phyloP scores from a whole-genome alignment of 2,329 filamentous ascomycete species.

The Fusarium sp. region DNA sequence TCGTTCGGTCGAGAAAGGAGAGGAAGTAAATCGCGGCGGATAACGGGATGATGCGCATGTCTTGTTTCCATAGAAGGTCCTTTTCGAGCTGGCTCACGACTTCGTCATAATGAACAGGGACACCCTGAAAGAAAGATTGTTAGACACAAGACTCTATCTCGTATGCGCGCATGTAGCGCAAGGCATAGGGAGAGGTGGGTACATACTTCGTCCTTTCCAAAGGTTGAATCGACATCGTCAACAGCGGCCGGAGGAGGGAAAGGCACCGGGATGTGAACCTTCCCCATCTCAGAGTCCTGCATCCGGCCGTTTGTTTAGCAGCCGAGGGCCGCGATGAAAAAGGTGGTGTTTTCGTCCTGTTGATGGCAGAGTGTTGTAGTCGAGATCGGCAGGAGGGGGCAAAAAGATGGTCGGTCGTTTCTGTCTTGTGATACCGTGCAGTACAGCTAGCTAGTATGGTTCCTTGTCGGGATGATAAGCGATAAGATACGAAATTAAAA shows the following conservation, averaged over 20 bases:
- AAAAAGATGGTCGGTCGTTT: constrained; percentile 5
- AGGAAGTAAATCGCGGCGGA: constrained; percentile 73
- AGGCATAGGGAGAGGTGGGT: neutral
- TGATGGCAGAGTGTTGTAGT: neutral
- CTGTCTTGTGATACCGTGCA: constrained; percentile 11
- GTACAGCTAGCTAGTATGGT: neutral
- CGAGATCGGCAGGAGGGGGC: constrained; percentile 24
- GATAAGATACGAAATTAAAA: constrained; percentile 14
- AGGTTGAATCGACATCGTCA: constrained; percentile 45
- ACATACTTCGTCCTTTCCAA: constrained; percentile 42
- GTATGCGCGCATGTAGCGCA: constrained; percentile 5
- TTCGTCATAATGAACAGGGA: constrained; percentile 33
- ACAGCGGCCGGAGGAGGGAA: constrained; percentile 44
- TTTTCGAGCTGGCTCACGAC: constrained; percentile 49
- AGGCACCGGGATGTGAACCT: constrained; percentile 37
- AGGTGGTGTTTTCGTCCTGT: constrained; percentile 4
- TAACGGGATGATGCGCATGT: constrained; percentile 71
- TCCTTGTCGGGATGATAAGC: neutral
- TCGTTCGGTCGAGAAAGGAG: constrained; percentile 74
- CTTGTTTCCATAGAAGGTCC: constrained; percentile 66
- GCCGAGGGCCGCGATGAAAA: constrained; percentile 15
- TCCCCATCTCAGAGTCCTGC: constrained; percentile 25
- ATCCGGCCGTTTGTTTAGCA: constrained; percentile 33
- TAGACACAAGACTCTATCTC: constrained; percentile 12
- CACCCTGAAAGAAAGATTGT: constrained; percentile 29